Percentiles rank a stretch among this genome's conserved stretches.
Evolutionary conservation across 1,284 basidiomycete species (phyloP).

Genomic region (Golubevia sp.): DNA sequence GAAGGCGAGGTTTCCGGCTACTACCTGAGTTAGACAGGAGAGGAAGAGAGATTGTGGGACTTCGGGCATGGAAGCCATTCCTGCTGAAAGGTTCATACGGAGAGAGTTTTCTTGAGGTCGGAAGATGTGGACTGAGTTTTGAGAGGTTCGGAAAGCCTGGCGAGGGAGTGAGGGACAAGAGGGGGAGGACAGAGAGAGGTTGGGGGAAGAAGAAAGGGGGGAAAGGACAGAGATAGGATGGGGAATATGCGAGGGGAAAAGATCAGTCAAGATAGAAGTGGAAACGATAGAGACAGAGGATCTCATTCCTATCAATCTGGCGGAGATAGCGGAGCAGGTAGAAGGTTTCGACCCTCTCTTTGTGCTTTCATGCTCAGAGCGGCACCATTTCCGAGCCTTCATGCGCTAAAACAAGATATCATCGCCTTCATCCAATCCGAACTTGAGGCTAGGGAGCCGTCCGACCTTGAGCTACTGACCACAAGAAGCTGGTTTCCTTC

Average conservation of each 20-base stretch:
- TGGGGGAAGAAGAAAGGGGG: background rate
- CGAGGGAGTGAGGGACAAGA: background rate
- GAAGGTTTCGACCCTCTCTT: too few species aligned
- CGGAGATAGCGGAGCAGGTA: too few species aligned
- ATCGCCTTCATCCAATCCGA: too few species aligned
- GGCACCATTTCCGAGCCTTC: too few species aligned
- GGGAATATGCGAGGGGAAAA: too few species aligned
- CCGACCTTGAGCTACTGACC: too few species aligned
- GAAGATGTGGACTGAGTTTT: conserved; percentile 54
- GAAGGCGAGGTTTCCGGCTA: conserved; percentile 59
- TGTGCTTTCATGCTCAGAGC: too few species aligned
- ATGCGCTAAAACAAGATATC: too few species aligned
- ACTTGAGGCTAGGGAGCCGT: too few species aligned
- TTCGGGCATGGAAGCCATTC: conserved; percentile 52
- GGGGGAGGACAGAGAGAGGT: background rate
- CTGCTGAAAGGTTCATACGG: conserved; percentile 53
- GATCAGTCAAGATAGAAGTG: too few species aligned
- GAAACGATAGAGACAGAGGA: background rate
- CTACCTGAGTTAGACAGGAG: conserved; percentile 43
- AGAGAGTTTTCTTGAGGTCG: conserved; percentile 59
- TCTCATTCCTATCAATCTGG: background rate
- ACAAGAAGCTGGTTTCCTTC: too few species aligned
- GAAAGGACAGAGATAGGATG: conserved; percentile 2
- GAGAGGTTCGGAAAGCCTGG: conserved; percentile 34
- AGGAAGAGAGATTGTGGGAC: conserved; percentile 43